These are phyloP conservation scores for Ambispora gerdemannii DNA, from an alignment of 192 early-diverging fungal genomes.

Conservation along the genomic window DNA sequence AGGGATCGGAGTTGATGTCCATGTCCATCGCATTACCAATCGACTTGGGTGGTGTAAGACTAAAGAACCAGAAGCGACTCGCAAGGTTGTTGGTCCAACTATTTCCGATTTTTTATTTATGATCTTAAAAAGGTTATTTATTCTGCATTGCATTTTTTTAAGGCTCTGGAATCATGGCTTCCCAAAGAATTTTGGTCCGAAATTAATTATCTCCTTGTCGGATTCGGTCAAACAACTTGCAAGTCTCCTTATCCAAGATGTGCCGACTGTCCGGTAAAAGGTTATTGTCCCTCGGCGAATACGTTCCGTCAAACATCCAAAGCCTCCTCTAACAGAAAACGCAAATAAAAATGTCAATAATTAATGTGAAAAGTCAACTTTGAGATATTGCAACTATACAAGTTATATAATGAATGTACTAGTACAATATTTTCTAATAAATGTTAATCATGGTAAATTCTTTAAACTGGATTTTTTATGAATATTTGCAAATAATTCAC, in stretches of 20 bases:
- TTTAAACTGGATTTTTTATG: too few relatives aligned
- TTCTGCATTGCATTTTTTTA: conserved; percentile 16
- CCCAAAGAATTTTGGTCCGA: conserved; percentile 79
- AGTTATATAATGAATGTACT: too few relatives aligned
- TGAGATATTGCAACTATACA: too few relatives aligned
- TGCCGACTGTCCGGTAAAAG: conserved; percentile 71
- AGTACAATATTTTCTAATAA: too few relatives aligned
- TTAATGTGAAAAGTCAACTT: too few relatives aligned
- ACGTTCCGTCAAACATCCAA: too few relatives aligned
- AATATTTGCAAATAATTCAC: too few relatives aligned
- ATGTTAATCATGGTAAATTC: too few relatives aligned
- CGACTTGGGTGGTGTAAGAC: conserved; percentile 84
- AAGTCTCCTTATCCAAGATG: conserved; percentile 72
- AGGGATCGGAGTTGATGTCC: conserved; percentile 95
- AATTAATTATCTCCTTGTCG: conserved; percentile 88
- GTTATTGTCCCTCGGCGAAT: conserved; percentile 8
- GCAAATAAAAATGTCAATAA: too few relatives aligned
- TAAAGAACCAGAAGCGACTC: conserved; percentile 76
- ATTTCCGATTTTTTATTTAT: not conserved
- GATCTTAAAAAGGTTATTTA: not conserved
- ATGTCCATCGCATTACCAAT: conserved; percentile 89
- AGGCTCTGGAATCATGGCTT: conserved; percentile 76
- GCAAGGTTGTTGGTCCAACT: conserved; percentile 46
- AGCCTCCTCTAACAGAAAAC: too few relatives aligned
- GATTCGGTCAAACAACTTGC: conserved; percentile 87